Percentiles rank a stretch among this genome's conserved stretches.
These are phyloP conservation scores for Marchantia paleacea DNA, from an alignment of 225 moss, liverwort and hornwort species.

Conservation along the genomic window DNA sequence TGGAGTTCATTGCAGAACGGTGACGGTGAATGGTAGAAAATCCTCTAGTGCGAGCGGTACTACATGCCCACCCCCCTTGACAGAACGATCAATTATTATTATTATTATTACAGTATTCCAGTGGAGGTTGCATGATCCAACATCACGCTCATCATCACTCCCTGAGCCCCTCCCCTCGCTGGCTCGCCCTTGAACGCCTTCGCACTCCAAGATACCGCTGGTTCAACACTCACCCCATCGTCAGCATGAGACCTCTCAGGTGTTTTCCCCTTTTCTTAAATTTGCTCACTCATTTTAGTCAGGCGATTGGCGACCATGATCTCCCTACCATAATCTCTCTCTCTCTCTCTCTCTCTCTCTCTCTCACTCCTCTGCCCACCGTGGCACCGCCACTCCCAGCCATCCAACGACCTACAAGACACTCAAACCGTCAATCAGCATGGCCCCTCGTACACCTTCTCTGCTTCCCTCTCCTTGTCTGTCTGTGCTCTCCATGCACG, in stretches of 20 bases:
- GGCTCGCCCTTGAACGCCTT: too few species aligned
- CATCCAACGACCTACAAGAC: conserved; percentile 1
- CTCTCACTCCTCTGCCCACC: background rate
- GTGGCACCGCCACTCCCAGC: background rate
- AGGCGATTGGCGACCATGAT: conserved; percentile 4
- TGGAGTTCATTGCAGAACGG: background rate
- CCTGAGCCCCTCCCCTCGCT: background rate
- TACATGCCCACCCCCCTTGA: background rate
- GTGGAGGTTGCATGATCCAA: conserved; percentile 8
- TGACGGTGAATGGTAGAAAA: background rate
- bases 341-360: background rate
- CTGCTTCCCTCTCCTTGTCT: background rate
- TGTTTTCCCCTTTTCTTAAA: conserved; percentile 9
- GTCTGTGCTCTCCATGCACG: background rate
- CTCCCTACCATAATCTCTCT: background rate
- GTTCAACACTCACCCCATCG: background rate
- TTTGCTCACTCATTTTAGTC: conserved; percentile 1
- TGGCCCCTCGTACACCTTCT: background rate
- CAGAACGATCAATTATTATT: background rate
- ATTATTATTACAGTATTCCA: background rate
- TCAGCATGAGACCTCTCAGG: conserved; percentile 8
- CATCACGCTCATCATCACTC: conserved; percentile 10
- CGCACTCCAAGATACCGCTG: background rate
- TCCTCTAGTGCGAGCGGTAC: background rate
- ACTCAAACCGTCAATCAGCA: background rate